Conservation (phyloP, 2,329 filamentous ascomycete species). For the Davidsoniella australis region DNA sequence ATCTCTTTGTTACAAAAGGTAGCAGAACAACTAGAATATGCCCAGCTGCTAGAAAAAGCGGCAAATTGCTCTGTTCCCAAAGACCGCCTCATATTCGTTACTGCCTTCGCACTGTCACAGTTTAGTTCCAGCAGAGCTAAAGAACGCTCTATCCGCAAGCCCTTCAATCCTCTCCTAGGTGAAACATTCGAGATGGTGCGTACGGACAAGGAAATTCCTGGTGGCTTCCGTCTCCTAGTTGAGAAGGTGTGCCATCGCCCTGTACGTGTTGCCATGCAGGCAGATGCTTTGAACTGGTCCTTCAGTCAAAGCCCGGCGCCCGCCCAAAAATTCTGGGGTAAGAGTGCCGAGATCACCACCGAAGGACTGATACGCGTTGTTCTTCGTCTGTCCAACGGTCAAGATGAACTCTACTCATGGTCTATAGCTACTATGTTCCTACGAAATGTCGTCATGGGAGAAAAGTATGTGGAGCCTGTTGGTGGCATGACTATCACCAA, state of each 20-base stretch:
- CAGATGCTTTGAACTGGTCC: slow-evolving; percentile 72
- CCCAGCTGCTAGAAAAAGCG: slow-evolving; percentile 63
- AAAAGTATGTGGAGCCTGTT: slow-evolving; percentile 94
- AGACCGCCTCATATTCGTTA: slow-evolving; percentile 67
- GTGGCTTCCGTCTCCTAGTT: slow-evolving; percentile 75
- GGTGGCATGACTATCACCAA: slow-evolving; percentile 75
- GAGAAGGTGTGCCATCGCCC: slow-evolving; percentile 92
- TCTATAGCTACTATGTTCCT: slow-evolving; percentile 76
- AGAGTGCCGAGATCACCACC: slow-evolving; percentile 84
- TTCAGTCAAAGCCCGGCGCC: slow-evolving; percentile 76
- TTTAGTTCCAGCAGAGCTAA: slow-evolving; percentile 70
- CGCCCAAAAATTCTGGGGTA: slow-evolving; percentile 96
- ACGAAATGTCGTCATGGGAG: slow-evolving; percentile 89
- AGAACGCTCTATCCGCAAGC: slow-evolving; percentile 84
- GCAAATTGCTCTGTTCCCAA: slow-evolving; percentile 39
- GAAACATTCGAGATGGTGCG: slow-evolving; percentile 90
- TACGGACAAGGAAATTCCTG: slow-evolving; percentile 53
- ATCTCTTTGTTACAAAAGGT: slow-evolving; percentile 74
- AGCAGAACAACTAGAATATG: slow-evolving; percentile 84
- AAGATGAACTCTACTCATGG: slow-evolving; percentile 78
- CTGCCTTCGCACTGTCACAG: slow-evolving; percentile 78
- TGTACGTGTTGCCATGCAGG: slow-evolving; percentile 82
- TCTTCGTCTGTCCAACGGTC: slow-evolving; percentile 46
- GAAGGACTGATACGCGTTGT: slow-evolving; percentile 71
- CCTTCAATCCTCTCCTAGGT: slow-evolving; percentile 91